A percentile compares a stretch with the other conserved stretches of the same genome.
These are phyloP conservation scores for Sambucus nigra DNA, from an alignment of 129 eudicot species.

Conservation along the genomic window DNA sequence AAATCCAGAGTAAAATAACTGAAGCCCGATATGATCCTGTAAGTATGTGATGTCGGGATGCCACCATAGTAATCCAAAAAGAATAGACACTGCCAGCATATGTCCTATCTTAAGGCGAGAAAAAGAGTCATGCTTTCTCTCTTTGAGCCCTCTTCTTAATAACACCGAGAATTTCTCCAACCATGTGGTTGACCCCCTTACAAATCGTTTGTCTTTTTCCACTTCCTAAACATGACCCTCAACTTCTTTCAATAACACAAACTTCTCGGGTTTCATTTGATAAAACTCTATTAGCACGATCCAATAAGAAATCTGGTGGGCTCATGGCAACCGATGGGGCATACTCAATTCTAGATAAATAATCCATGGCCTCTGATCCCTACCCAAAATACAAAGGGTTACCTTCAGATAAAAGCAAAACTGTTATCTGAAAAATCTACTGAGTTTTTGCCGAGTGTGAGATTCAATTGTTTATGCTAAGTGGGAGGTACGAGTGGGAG, in stretches of 20 bases:
- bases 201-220: constrained; percentile 20
- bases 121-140: constrained; percentile 60
- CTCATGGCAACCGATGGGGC: too few relatives aligned
- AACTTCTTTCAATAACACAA: constrained; percentile 6
- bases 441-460: too few relatives aligned
- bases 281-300: too few relatives aligned
- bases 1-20: constrained; percentile 57
- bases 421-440: too few relatives aligned
- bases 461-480: too few relatives aligned
- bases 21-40: constrained; percentile 77
- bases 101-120: constrained; percentile 42
- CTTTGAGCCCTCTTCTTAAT: constrained; percentile 64
- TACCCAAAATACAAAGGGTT: too few relatives aligned
- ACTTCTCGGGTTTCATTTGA: too few relatives aligned
- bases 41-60: constrained; percentile 35
- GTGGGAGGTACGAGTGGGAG: too few relatives aligned
- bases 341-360: too few relatives aligned
- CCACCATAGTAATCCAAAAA: constrained; percentile 73
- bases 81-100: constrained; percentile 32
- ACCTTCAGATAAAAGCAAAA: too few relatives aligned
- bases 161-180: constrained; percentile 53
- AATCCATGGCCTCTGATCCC: too few relatives aligned
- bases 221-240: constrained; percentile 8
- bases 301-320: too few relatives aligned
- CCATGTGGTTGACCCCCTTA: constrained; percentile 66